A percentile compares a stretch with the other conserved stretches of the same genome.
phyloP scores from a whole-genome alignment of 225 moss, liverwort and hornwort species.

The Bryum argenteum region DNA sequence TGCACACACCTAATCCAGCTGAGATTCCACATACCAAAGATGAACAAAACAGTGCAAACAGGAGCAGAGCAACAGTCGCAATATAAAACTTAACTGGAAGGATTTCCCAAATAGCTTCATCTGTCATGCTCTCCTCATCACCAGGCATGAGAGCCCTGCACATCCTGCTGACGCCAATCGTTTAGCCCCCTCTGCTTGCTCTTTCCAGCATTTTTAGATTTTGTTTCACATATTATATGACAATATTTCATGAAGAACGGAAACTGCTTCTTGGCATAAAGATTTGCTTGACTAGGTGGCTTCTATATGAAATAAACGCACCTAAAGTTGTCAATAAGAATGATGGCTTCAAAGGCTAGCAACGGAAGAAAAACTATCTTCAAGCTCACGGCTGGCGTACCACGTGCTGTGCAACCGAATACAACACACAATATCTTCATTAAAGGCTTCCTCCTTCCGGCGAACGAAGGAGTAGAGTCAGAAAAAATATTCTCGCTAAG shows the following conservation, averaged over 20 bases:
- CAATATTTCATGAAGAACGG: neutral
- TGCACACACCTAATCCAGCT: neutral
- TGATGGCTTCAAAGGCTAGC: slow-evolving; percentile 79
- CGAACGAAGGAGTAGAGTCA: too few relatives aligned
- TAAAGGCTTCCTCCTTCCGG: neutral
- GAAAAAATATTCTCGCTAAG: too few relatives aligned
- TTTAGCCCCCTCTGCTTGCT: slow-evolving; percentile 46
- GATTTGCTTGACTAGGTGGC: neutral
- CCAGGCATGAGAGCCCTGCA: slow-evolving; percentile 99
- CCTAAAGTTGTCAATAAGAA: slow-evolving; percentile 99
- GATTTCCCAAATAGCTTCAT: slow-evolving; percentile 99
- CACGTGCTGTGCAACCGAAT: slow-evolving; percentile 50
- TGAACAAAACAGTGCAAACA: slow-evolving; percentile 14
- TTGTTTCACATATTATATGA: neutral
- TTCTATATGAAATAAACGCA: slow-evolving; percentile 27
- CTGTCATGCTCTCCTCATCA: slow-evolving; percentile 99
- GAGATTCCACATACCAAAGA: slow-evolving; percentile 11
- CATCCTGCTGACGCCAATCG: slow-evolving; percentile 86
- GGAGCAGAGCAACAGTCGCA: slow-evolving; percentile 17
- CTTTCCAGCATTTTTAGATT: slow-evolving; percentile 12
- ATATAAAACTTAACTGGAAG: slow-evolving; percentile 66
- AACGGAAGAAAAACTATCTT: slow-evolving; percentile 95
- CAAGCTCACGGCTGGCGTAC: slow-evolving; percentile 65
- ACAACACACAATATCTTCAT: slow-evolving; percentile 24
- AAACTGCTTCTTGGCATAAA: neutral